Percentiles rank a stretch among this genome's conserved stretches.
These are phyloP conservation scores for Neurospora sp. DNA, from an alignment of 495 filamentous ascomycete genomes.

Conservation along the genomic window DNA sequence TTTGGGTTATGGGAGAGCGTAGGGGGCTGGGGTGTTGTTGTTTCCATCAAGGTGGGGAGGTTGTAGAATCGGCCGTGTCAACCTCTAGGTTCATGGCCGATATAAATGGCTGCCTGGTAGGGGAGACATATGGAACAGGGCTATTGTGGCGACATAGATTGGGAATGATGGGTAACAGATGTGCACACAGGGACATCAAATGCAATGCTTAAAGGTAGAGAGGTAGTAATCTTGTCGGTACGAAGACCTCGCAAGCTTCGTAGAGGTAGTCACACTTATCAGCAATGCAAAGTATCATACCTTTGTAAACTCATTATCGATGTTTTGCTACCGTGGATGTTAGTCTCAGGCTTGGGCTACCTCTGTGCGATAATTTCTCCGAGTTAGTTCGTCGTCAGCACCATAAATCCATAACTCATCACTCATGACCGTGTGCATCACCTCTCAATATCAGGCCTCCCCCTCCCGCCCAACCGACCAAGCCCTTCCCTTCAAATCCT, in stretches of 20 bases:
- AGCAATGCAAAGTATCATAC: background rate
- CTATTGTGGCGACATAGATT: background rate
- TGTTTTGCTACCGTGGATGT: background rate
- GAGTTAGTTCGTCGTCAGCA: background rate
- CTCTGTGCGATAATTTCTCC: background rate
- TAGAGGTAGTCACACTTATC: background rate
- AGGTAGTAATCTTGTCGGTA: too few relatives aligned
- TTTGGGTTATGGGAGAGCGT: slow-evolving; percentile 43
- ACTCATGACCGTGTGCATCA: background rate
- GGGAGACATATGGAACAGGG: background rate
- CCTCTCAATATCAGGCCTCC: background rate
- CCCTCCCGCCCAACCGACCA: slow-evolving; percentile 37
- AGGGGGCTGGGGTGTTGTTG: slow-evolving; percentile 39
- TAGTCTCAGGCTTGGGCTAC: background rate
- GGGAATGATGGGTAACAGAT: background rate
- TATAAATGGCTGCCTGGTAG: background rate
- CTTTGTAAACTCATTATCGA: background rate
- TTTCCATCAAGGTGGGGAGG: slow-evolving; percentile 17
- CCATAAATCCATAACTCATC: background rate
- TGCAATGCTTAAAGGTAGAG: background rate
- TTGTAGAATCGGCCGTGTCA: background rate
- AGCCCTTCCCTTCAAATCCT: slow-evolving; percentile 44
- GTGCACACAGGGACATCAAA: too few relatives aligned
- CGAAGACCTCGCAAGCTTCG: background rate
- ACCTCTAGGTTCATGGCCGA: background rate